Percentiles rank a stretch among this genome's conserved stretches.
Evolutionary conservation across 2,329 filamentous ascomycete genomes (phyloP).

Genomic region (Arthrobotrys musiformis): DNA sequence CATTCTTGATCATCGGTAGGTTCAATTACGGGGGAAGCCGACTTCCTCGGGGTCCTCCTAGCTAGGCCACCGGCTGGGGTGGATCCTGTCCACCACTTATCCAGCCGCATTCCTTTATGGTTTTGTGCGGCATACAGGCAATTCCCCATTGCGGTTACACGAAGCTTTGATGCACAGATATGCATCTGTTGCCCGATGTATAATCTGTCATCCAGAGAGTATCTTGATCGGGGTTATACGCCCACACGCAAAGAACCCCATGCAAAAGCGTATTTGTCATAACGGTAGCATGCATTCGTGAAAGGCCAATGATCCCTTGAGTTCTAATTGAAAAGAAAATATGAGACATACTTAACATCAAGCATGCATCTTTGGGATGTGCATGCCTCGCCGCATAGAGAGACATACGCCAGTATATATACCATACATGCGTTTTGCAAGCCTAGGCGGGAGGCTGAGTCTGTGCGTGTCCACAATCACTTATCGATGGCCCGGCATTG

Average conservation of each 20-base stretch:
- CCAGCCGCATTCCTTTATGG: background rate
- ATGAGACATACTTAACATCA: background rate
- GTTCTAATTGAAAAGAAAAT: background rate
- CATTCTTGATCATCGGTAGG: background rate
- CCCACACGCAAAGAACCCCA: background rate
- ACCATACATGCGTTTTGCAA: background rate
- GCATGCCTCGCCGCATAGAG: slow-evolving; percentile 3
- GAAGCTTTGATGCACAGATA: too few species aligned
- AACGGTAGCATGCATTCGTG: background rate
- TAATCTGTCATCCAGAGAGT: too few species aligned
- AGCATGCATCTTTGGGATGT: background rate
- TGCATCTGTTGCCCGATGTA: background rate
- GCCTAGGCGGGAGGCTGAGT: background rate
- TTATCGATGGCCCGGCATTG: background rate
- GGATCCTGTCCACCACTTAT: background rate
- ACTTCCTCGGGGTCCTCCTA: background rate
- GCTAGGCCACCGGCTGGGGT: background rate
- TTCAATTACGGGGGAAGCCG: slow-evolving; percentile 1
- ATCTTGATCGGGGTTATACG: background rate
- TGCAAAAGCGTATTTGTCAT: slow-evolving; percentile 7
- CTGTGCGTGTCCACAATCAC: background rate
- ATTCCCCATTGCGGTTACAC: background rate
- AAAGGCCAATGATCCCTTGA: background rate
- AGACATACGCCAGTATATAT: slow-evolving; percentile 1
- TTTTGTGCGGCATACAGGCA: background rate